phyloP scores from a whole-genome alignment of 2,329 filamentous ascomycete genomes.

The Pseudogymnoascus sp. region DNA sequence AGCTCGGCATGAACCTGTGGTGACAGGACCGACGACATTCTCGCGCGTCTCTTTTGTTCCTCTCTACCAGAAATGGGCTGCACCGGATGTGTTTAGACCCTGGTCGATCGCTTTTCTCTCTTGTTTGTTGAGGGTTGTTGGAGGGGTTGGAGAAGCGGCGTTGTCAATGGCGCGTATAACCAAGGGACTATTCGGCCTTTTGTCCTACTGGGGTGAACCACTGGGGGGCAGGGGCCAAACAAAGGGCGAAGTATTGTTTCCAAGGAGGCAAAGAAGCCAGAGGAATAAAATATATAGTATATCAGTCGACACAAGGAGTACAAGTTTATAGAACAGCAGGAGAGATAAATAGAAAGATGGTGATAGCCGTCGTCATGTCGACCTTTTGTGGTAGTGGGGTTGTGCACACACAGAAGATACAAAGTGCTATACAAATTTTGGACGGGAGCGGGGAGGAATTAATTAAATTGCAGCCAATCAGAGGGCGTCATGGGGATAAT shows the following conservation, averaged over 20 bases:
- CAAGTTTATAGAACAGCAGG: neutral
- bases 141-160: neutral
- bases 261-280: neutral
- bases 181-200: neutral
- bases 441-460: neutral
- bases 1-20: constrained; percentile 79
- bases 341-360: neutral
- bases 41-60: neutral
- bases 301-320: neutral
- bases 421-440: neutral
- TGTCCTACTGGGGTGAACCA: neutral
- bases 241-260: neutral
- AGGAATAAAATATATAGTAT: neutral
- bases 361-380: neutral
- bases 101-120: neutral
- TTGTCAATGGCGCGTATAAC: constrained; percentile 4
- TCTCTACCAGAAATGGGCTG: neutral
- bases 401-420: constrained; percentile 2
- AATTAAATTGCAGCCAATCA: neutral
- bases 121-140: neutral
- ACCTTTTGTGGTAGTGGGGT: constrained; percentile 6
- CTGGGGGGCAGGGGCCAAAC: neutral
- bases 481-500: neutral
- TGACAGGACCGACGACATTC: constrained; percentile 73
- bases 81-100: neutral